A percentile compares a stretch with the other conserved stretches of the same genome.
phyloP scores from a whole-genome alignment of 768 basidiomycete genomes.

The Clitopilus hobsonii region DNA sequence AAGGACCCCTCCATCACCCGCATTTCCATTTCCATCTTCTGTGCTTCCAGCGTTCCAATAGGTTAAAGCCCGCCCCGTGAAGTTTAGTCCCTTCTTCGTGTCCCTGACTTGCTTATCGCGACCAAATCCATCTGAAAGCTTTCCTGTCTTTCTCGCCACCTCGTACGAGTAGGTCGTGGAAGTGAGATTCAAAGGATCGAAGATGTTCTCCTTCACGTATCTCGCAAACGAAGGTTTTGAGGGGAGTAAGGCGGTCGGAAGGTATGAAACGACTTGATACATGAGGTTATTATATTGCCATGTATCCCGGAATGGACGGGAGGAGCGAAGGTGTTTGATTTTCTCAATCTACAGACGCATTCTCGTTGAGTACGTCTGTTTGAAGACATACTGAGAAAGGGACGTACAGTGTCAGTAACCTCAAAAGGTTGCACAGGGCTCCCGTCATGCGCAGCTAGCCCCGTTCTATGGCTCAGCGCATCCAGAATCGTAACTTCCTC shows the following conservation, averaged over 20 bases:
- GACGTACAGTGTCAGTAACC: background rate
- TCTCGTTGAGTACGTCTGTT: background rate
- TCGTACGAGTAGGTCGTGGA: conserved; percentile 25
- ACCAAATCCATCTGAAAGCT: conserved; percentile 19
- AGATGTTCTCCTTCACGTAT: conserved; percentile 26
- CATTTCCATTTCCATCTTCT: background rate
- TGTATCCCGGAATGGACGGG: conserved; percentile 21
- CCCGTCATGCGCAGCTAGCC: conserved; percentile 16
- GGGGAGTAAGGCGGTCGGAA: conserved; percentile 21
- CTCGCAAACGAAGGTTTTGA: conserved; percentile 19
- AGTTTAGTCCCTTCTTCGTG: background rate
- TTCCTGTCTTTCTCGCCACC: conserved; percentile 17
- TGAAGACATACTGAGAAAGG: background rate
- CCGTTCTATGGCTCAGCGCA: conserved; percentile 23
- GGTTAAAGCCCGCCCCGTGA: background rate
- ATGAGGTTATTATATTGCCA: conserved; percentile 26
- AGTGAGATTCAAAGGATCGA: conserved; percentile 21
- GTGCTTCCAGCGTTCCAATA: conserved; percentile 4
- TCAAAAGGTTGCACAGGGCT: background rate
- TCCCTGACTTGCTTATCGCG: background rate
- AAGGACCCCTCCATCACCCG: conserved; percentile 19
- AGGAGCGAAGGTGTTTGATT: conserved; percentile 22
- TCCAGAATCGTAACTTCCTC: conserved; percentile 17
- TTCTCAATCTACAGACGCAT: conserved; percentile 11
- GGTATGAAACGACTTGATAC: conserved; percentile 22